Conservation (phyloP, 2,329 filamentous ascomycete genomes). For the Spiromastix sp. region DNA sequence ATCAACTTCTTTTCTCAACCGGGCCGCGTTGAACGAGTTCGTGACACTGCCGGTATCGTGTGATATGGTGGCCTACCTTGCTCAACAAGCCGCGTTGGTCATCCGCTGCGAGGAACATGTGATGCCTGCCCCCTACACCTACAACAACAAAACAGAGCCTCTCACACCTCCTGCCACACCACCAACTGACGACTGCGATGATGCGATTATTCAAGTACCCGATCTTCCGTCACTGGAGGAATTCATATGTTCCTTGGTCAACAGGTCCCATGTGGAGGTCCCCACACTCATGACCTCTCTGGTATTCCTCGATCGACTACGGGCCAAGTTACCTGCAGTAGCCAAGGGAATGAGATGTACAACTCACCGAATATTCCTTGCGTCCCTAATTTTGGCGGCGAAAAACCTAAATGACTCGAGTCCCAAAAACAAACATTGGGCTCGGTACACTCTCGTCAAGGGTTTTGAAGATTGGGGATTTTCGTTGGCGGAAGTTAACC, state of each 20-base stretch:
- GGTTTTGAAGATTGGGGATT: slow-evolving; percentile 75
- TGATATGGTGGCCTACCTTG: slow-evolving; percentile 39
- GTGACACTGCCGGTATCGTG: slow-evolving; percentile 36
- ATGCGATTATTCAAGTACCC: slow-evolving; percentile 29
- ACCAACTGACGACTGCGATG: slow-evolving; percentile 35
- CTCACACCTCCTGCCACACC: slow-evolving; percentile 52
- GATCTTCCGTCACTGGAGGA: slow-evolving; percentile 68
- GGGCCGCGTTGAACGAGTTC: slow-evolving; percentile 38
- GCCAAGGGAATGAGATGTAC: slow-evolving; percentile 96
- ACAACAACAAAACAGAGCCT: slow-evolving; percentile 37
- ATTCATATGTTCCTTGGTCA: slow-evolving; percentile 86
- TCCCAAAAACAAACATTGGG: slow-evolving; percentile 99
- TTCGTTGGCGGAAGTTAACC: slow-evolving; percentile 88
- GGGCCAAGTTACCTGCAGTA: slow-evolving; percentile 76
- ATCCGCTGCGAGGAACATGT: slow-evolving; percentile 44
- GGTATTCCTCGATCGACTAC: slow-evolving; percentile 81
- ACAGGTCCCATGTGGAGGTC: slow-evolving; percentile 91
- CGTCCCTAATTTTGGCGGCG: slow-evolving; percentile 54
- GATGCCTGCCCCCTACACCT: slow-evolving; percentile 21
- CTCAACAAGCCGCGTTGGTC: slow-evolving; percentile 36
- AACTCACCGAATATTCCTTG: slow-evolving; percentile 94
- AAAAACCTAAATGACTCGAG: slow-evolving; percentile 99
- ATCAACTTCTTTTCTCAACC: slow-evolving; percentile 20
- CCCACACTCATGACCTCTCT: slow-evolving; percentile 94
- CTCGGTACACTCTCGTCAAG: slow-evolving; percentile 73